Percentiles rank a stretch among this genome's conserved stretches.
Evolutionary conservation across 2,329 filamentous ascomycete species (phyloP).

Genomic region (Clarireedia homoeocarpa): DNA sequence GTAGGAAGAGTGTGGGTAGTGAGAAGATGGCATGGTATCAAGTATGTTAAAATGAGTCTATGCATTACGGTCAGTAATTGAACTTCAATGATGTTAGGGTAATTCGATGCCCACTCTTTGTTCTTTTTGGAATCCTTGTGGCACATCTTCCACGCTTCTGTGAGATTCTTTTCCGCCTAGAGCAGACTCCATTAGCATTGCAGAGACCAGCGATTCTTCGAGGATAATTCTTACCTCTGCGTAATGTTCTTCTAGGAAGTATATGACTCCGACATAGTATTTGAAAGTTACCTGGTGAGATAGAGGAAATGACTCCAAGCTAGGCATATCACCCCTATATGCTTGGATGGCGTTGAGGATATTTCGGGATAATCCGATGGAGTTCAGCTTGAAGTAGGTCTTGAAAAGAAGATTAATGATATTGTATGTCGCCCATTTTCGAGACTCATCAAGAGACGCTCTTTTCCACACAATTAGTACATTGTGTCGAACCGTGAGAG

Average conservation of each 20-base stretch:
- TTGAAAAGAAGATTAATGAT: conserved; percentile 94
- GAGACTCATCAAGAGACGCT: conserved; percentile 75
- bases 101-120: conserved; percentile 60
- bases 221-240: conserved; percentile 47
- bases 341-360: conserved; percentile 78
- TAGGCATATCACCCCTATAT: conserved; percentile 71
- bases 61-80: conserved; percentile 9
- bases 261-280: conserved; percentile 91
- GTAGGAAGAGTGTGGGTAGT: conserved; percentile 82
- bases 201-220: background rate
- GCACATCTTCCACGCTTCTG: conserved; percentile 75
- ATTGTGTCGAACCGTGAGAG: background rate
- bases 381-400: conserved; percentile 94
- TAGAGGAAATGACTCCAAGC: conserved; percentile 71
- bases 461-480: conserved; percentile 35
- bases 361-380: conserved; percentile 81
- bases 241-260: conserved; percentile 93
- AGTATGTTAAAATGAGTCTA: conserved; percentile 85
- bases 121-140: conserved; percentile 66
- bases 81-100: background rate
- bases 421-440: conserved; percentile 97
- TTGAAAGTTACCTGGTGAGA: conserved; percentile 92
- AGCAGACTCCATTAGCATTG: background rate
- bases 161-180: conserved; percentile 74
- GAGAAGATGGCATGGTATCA: conserved; percentile 87